Percentiles rank a stretch among this genome's conserved stretches.
phyloP scores from a whole-genome alignment of 495 filamentous ascomycete species.

The Penicillium desertorum region DNA sequence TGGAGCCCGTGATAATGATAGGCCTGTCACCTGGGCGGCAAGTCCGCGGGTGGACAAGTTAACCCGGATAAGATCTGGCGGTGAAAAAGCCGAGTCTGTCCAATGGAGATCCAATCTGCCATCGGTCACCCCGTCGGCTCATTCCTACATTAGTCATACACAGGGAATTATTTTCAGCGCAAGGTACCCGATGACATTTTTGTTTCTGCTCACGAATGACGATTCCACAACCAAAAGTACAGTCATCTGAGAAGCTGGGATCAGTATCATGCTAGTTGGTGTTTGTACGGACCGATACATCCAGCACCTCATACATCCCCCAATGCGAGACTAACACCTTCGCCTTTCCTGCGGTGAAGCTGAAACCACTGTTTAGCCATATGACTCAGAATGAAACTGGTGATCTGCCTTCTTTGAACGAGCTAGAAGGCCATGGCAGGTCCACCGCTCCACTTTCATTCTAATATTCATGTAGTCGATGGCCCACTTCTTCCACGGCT shows the following conservation, averaged over 20 bases:
- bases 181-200: conserved; percentile 5
- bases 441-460: conserved; percentile 8
- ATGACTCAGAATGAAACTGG: conserved; percentile 13
- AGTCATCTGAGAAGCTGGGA: not conserved
- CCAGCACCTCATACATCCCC: not conserved
- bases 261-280: not conserved
- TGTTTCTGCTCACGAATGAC: not conserved
- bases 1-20: conserved; percentile 16
- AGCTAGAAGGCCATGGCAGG: conserved; percentile 13
- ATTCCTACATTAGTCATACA: not conserved
- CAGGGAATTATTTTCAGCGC: not conserved
- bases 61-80: conserved; percentile 24
- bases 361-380: conserved; percentile 3
- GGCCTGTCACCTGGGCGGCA: conserved; percentile 16
- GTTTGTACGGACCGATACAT: not conserved
- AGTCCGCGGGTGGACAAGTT: conserved; percentile 2
- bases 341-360: conserved; percentile 9
- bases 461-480: conserved; percentile 1
- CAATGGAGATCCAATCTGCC: conserved; percentile 24
- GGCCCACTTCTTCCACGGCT: conserved; percentile 2
- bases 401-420: conserved; percentile 11
- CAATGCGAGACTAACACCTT: not conserved
- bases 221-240: not conserved
- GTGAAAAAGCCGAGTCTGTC: conserved; percentile 24
- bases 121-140: conserved; percentile 10